These are phyloP conservation scores for Nevesoporus exiguus DNA, from an alignment of 768 basidiomycete species.

Conservation along the genomic window DNA sequence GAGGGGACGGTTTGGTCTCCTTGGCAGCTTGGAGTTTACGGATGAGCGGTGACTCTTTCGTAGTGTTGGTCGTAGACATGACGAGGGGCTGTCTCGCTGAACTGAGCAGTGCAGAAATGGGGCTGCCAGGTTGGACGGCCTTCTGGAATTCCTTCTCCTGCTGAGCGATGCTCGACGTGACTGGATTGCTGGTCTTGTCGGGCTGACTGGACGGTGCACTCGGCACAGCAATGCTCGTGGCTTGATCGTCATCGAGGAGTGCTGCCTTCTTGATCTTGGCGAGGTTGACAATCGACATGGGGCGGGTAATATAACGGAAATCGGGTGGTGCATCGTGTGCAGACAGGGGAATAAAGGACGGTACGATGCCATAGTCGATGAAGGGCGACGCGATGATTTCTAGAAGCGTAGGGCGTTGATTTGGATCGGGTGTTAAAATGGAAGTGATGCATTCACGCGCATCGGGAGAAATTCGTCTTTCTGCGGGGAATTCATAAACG, in stretches of 20 bases:
- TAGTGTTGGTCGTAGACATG: conserved; percentile 50
- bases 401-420: conserved; percentile 75
- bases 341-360: conserved; percentile 72
- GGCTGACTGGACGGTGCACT: conserved; percentile 26
- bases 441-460: conserved; percentile 74
- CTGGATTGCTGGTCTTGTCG: conserved; percentile 35
- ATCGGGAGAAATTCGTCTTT: conserved; percentile 65
- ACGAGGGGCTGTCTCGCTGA: conserved; percentile 87
- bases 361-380: conserved; percentile 80
- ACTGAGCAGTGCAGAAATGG: conserved; percentile 86
- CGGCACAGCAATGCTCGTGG: conserved; percentile 42
- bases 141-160: conserved; percentile 97
- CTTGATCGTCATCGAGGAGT: conserved; percentile 61
- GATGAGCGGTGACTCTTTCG: conserved; percentile 36
- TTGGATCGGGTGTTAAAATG: conserved; percentile 84
- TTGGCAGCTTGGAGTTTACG: conserved; percentile 57
- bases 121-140: conserved; percentile 92
- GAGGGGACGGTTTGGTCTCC: conserved; percentile 50
- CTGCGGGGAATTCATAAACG: conserved; percentile 86
- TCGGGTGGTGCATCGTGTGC: conserved; percentile 76
- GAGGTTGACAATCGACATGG: conserved; percentile 67
- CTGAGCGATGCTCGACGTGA: conserved; percentile 64
- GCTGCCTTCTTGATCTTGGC: conserved; percentile 58
- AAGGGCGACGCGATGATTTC: conserved; percentile 84
- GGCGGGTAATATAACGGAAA: conserved; percentile 62